Conservation (phyloP, 495 filamentous ascomycete genomes). For the Haplographium delicatum region DNA sequence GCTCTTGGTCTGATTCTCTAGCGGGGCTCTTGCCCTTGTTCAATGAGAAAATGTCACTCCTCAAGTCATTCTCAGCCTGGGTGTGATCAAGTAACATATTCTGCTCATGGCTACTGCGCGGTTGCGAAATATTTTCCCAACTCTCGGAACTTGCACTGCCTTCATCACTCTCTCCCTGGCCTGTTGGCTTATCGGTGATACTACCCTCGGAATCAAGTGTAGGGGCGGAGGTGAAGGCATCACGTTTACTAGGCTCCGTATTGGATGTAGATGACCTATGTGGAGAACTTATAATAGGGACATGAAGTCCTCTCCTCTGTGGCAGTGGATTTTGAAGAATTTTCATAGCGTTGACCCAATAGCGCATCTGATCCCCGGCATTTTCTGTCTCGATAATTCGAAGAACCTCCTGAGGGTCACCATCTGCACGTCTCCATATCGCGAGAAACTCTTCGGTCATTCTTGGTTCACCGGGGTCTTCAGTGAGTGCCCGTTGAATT, state of each 20-base stretch:
- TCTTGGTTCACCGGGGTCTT: slow-evolving; percentile 22
- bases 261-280: neutral
- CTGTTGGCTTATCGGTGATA: slow-evolving; percentile 3
- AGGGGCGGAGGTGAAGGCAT: too few relatives aligned
- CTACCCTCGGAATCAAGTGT: slow-evolving; percentile 1
- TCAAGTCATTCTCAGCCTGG: neutral
- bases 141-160: slow-evolving; percentile 21
- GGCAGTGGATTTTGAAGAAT: slow-evolving; percentile 5
- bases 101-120: neutral
- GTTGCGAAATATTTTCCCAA: slow-evolving; percentile 17
- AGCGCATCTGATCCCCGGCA: slow-evolving; percentile 48
- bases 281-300: neutral
- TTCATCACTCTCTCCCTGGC: slow-evolving; percentile 3
- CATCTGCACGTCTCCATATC: slow-evolving; percentile 33
- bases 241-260: too few relatives aligned
- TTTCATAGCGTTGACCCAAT: slow-evolving; percentile 37
- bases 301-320: neutral
- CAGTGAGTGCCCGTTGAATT: slow-evolving; percentile 22
- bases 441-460: slow-evolving; percentile 24
- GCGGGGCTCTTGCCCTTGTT: slow-evolving; percentile 37
- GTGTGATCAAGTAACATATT: neutral
- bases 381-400: slow-evolving; percentile 58
- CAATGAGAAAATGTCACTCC: neutral
- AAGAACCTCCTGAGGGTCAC: slow-evolving; percentile 54
- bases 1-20: neutral